These are phyloP conservation scores for Cercospora sesami DNA, from an alignment of 2,329 filamentous ascomycete genomes.

Conservation along the genomic window DNA sequence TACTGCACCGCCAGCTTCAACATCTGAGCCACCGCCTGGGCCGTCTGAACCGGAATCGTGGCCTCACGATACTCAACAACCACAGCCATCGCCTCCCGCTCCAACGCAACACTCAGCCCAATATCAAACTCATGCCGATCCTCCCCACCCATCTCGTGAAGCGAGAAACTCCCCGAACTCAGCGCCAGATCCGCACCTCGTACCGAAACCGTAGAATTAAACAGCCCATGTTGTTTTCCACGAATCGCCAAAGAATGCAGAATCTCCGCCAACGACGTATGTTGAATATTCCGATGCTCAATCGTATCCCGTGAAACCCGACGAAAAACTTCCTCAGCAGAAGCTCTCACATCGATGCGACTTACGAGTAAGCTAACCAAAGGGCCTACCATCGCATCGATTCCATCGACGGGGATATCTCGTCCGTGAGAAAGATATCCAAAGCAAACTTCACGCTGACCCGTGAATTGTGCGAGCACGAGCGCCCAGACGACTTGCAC, in stretches of 20 bases:
- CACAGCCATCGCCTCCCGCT: neutral
- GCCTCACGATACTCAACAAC: neutral
- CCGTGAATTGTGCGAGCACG: too few relatives aligned
- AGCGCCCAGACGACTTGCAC: neutral
- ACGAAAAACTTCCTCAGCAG: too few relatives aligned
- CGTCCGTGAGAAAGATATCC: neutral
- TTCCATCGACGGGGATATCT: neutral
- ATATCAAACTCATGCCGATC: neutral
- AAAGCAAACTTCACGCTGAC: neutral
- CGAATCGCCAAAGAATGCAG: neutral
- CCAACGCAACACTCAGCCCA: neutral
- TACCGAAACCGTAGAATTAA: neutral
- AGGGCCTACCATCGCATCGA: conserved; percentile 5
- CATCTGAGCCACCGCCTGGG: neutral
- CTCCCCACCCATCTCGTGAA: neutral
- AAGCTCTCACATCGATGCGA: too few relatives aligned
- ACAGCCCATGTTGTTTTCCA: neutral
- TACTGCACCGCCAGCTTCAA: neutral
- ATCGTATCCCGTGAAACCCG: too few relatives aligned
- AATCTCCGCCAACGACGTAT: neutral
- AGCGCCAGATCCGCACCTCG: neutral
- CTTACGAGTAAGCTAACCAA: neutral
- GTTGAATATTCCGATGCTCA: neutral
- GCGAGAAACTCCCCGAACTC: neutral
- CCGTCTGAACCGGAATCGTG: neutral